Conservation (phyloP, 805 yeast genomes). For the Sungouiozyma ichnusensis region DNA sequence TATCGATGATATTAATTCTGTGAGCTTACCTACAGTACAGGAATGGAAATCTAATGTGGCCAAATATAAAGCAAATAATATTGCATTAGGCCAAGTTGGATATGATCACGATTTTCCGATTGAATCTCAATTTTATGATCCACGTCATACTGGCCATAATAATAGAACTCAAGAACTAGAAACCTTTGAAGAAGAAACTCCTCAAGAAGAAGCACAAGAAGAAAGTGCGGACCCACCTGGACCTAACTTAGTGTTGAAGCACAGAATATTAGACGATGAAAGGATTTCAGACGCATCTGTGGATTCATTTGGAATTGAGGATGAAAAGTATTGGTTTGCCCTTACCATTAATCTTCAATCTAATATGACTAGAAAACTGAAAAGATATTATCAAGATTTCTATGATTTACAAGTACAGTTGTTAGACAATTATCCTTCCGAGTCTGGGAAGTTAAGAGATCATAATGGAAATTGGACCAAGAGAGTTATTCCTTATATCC, state of each 20-base stretch:
- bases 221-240: neutral
- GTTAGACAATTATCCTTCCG: conserved; percentile 76
- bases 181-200: neutral
- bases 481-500: conserved; percentile 84
- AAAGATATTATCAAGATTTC: conserved; percentile 90
- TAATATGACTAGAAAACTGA: conserved; percentile 61
- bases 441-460: conserved; percentile 61
- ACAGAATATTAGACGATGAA: conserved; percentile 3
- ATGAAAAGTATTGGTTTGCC: conserved; percentile 83
- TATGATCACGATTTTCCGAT: conserved; percentile 15
- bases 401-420: conserved; percentile 84
- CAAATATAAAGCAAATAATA: conserved; percentile 82
- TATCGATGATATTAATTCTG: conserved; percentile 47
- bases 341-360: conserved; percentile 56
- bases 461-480: conserved; percentile 49
- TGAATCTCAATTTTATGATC: conserved; percentile 1
- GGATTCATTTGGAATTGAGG: conserved; percentile 68
- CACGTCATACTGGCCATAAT: neutral
- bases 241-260: neutral
- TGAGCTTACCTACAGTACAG: conserved; percentile 81
- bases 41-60: conserved; percentile 92
- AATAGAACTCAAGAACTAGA: neutral
- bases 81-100: conserved; percentile 55
- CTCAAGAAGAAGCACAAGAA: neutral
- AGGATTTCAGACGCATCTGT: conserved; percentile 46